phyloP scores from a whole-genome alignment of 75 land plant species.

The Sequoia sempervirens region DNA sequence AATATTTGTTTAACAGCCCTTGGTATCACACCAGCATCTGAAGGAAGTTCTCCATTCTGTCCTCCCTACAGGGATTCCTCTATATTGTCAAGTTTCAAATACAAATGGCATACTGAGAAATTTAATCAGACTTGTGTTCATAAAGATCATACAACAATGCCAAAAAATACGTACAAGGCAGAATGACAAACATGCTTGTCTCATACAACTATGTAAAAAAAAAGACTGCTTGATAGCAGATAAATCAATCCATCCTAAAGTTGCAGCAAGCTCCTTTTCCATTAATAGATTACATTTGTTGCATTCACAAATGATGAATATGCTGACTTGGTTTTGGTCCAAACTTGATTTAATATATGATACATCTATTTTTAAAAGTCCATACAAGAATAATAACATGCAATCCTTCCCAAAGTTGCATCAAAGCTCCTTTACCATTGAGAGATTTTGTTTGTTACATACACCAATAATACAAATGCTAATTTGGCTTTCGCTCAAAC shows the following conservation, averaged over 20 bases:
- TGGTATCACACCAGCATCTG: conserved; percentile 87
- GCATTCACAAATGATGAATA: background rate
- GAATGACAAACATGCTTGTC: background rate
- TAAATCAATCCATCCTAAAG: background rate
- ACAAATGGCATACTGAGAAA: background rate
- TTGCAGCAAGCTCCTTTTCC: background rate
- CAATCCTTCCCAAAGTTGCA: background rate
- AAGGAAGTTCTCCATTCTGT: conserved; percentile 55
- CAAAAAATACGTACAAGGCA: background rate
- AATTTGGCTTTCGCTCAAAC: background rate
- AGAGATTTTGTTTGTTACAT: background rate
- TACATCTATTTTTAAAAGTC: too few relatives aligned
- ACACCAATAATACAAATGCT: background rate
- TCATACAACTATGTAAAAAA: background rate
- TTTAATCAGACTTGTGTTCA: background rate
- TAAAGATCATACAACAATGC: background rate
- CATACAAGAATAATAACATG: too few relatives aligned
- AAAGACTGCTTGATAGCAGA: background rate
- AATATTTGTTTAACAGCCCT: conserved; percentile 80
- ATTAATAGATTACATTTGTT: background rate
- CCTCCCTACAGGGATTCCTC: conserved; percentile 32
- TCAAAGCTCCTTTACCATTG: background rate
- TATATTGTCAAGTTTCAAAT: background rate
- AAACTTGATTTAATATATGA: background rate
- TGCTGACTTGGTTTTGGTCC: background rate